Percentiles rank a stretch among this genome's conserved stretches.
These are phyloP conservation scores for Phalaenopsis equestris DNA, from an alignment of 106 monocot species.

Conservation along the genomic window DNA sequence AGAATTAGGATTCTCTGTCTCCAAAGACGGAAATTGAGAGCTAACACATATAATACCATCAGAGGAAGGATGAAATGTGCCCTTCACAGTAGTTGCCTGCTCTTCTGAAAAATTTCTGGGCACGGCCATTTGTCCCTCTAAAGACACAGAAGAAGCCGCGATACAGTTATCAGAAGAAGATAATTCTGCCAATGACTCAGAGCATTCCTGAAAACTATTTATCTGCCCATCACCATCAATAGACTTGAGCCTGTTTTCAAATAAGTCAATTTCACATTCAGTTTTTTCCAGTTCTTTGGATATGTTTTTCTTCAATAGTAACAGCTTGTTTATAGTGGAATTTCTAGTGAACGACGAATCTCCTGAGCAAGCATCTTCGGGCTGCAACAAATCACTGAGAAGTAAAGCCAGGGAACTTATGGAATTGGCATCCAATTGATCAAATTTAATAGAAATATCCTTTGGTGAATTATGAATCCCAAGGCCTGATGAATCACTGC, in stretches of 20 bases:
- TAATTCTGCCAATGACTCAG: neutral
- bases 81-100: conserved; percentile 5
- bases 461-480: conserved; percentile 12
- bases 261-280: conserved; percentile 76
- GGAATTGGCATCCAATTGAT: conserved; percentile 23
- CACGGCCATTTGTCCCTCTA: neutral
- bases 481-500: conserved; percentile 7
- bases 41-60: neutral
- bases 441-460: conserved; percentile 31
- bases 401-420: conserved; percentile 21
- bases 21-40: neutral
- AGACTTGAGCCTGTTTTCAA: conserved; percentile 62
- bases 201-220: neutral
- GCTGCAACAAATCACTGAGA: conserved; percentile 47
- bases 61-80: neutral
- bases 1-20: neutral
- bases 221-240: conserved; percentile 17
- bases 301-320: conserved; percentile 46
- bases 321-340: conserved; percentile 34
- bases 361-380: conserved; percentile 57
- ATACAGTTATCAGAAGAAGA: neutral
- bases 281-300: conserved; percentile 77
- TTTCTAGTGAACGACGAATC: conserved; percentile 37
- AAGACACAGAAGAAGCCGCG: neutral
- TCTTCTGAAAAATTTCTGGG: neutral